Conservation (phyloP, 2,329 filamentous ascomycete species). For the Diaporthe sp. region DNA sequence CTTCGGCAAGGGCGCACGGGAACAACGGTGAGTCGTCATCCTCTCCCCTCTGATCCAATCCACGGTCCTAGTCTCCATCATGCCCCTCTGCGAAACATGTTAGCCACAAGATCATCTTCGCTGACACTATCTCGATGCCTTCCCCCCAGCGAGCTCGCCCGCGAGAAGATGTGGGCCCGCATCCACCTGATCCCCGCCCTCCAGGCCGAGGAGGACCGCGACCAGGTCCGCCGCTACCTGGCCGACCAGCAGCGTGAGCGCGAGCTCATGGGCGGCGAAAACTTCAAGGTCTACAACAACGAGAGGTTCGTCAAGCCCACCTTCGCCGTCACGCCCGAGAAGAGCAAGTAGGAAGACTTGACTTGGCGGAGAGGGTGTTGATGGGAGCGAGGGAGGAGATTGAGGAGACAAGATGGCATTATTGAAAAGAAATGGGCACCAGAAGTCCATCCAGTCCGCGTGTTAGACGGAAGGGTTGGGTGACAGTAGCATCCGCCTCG, state of each 20-base stretch:
- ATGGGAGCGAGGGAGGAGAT: background rate
- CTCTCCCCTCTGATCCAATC: background rate
- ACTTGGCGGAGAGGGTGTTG: background rate
- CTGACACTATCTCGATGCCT: slow-evolving; percentile 28
- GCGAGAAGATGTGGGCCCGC: slow-evolving; percentile 98
- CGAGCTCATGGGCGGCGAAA: slow-evolving; percentile 82
- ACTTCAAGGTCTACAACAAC: slow-evolving; percentile 87
- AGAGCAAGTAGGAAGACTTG: slow-evolving; percentile 64
- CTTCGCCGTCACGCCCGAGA: slow-evolving; percentile 78
- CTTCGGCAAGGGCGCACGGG: slow-evolving; percentile 83
- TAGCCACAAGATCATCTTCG: background rate
- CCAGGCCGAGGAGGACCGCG: slow-evolving; percentile 96
- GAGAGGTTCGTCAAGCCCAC: slow-evolving; percentile 90
- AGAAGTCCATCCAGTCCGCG: no score
- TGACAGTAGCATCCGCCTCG: background rate
- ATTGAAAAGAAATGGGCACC: background rate
- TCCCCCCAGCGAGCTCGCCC: slow-evolving; percentile 81
- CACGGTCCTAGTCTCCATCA: no score
- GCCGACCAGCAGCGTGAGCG: slow-evolving; percentile 93
- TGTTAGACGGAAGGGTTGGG: no score
- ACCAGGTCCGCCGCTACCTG: slow-evolving; percentile 87
- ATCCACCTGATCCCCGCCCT: slow-evolving; percentile 94
- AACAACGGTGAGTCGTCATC: slow-evolving; percentile 81
- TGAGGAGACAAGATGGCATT: background rate
- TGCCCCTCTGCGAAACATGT: no score